Evolutionary conservation across 208 protist genomes (phyloP), one percentile per base, ranked within the genome.

Genomic region (Trypanosoma platydactyli): DNA sequence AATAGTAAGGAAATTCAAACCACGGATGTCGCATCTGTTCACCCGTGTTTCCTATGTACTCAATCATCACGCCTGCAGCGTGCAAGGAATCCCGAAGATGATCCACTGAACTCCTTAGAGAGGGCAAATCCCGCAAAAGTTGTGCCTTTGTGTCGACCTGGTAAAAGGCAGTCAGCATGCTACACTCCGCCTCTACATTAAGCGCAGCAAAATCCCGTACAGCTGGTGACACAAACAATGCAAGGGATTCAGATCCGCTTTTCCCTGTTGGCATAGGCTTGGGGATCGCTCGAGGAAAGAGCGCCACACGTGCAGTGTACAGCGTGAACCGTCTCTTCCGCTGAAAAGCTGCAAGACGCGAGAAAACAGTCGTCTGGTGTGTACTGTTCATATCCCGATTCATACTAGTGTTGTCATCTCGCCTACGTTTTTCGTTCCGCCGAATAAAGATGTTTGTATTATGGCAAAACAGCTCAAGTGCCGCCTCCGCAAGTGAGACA

Each of bases 151-250:
- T 87, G 45, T 77, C 54, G 13, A 88, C 65, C 3, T 56, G 54
- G 77, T 79, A 90, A 60, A 74, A 76, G 3, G 77, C 68, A 55
- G 64, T 33, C 46, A 90, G 49, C 76, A 94, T 88, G 7, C 40
- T 25, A 12, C 73, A 66, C 77, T 94, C 88, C 5, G 88, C 85
- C 16, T 68, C 63, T 6, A 66, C 46, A 63, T 88, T 90, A 3
- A 89, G 72, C 30, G 35, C 55, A 2, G 86, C 75, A 30, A 83
- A 77, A 27, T 77, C 68, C 3, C 60, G 78, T 38, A 87, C 52
- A 3, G 85, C 85, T 16, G 83, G 88, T 12, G 88, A 87, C 24
- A 88, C 53, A 57, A 75, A 74, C 7, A 45, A n/a, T 12, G 44
- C 2, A 30, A 41, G 12, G 3, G 1, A 27, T 22, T 22, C 35